Percentiles rank a stretch among this genome's conserved stretches.
Evolutionary conservation across 179 eudicot genomes (phyloP).

Genomic region (Silene coronaria): DNA sequence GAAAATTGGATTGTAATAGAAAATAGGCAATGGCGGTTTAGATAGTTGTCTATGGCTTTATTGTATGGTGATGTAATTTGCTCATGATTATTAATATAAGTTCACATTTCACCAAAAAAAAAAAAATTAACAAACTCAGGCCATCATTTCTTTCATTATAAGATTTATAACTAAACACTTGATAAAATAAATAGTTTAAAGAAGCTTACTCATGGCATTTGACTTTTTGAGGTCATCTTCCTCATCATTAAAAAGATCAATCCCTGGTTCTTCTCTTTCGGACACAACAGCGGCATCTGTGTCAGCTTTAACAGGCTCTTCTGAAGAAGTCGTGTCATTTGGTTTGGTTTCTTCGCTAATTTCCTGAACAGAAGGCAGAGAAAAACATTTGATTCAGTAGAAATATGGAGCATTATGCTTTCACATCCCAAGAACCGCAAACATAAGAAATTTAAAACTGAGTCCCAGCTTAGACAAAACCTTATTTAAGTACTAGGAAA

Average conservation of each 20-base stretch:
- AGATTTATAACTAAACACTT: background rate
- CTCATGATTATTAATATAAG: no score
- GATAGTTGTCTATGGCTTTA: no score
- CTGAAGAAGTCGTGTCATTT: slow-evolving; percentile 22
- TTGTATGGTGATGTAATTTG: no score
- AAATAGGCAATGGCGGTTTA: no score
- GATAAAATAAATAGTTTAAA: background rate
- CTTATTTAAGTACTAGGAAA: background rate
- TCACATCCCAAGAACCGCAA: background rate
- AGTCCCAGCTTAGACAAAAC: background rate
- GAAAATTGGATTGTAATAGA: no score
- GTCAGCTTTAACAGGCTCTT: slow-evolving; percentile 22
- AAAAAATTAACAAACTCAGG: background rate
- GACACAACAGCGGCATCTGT: slow-evolving; percentile 22
- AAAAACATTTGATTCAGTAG: background rate
- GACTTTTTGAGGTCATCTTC: slow-evolving; percentile 57
- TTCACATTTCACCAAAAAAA: no score
- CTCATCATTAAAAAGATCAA: slow-evolving; percentile 66
- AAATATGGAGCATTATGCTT: background rate
- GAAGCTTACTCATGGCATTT: slow-evolving; percentile 72
- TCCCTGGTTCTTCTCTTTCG: slow-evolving; percentile 39
- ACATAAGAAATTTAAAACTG: background rate
- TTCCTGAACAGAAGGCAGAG: slow-evolving; percentile 41
- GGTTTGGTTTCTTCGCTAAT: slow-evolving; percentile 26
- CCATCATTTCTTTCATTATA: background rate